phyloP scores from a whole-genome alignment of 305 asterid genomes.

The Plantago lanceolata region DNA sequence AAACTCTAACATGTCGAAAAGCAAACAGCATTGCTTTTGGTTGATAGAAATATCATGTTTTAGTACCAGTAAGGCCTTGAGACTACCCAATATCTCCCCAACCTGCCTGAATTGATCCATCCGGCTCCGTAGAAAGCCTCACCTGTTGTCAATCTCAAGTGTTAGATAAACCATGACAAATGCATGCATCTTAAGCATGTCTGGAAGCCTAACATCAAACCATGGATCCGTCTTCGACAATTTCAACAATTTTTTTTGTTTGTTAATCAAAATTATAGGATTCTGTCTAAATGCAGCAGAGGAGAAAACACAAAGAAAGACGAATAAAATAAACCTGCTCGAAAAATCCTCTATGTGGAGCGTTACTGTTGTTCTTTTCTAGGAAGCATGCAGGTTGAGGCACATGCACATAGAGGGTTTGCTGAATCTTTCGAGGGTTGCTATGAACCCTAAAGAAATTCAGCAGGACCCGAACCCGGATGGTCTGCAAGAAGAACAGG shows the following conservation, averaged over 20 bases:
- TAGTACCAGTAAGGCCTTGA: slow-evolving; percentile 66
- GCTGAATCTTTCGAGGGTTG: slow-evolving; percentile 41
- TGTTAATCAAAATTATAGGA: background rate
- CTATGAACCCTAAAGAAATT: slow-evolving; percentile 33
- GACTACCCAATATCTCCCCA: slow-evolving; percentile 74
- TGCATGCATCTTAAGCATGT: too few species aligned
- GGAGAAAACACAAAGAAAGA: background rate
- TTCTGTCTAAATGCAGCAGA: background rate
- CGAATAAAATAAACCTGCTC: background rate
- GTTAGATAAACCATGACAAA: background rate
- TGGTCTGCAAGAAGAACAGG: slow-evolving; percentile 9
- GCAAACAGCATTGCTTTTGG: slow-evolving; percentile 70
- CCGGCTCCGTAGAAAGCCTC: slow-evolving; percentile 4
- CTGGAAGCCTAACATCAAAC: background rate
- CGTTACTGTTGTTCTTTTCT: background rate
- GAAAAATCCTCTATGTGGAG: background rate
- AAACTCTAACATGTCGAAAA: slow-evolving; percentile 47
- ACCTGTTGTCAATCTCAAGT: slow-evolving; percentile 19
- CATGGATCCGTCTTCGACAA: background rate
- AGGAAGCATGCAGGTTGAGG: slow-evolving; percentile 10
- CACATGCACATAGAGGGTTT: slow-evolving; percentile 24
- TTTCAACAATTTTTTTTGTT: background rate
- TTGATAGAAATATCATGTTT: slow-evolving; percentile 70
- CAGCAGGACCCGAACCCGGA: slow-evolving; percentile 33
- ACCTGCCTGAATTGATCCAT: slow-evolving; percentile 86